Percentiles rank a stretch among this genome's conserved stretches.
phyloP scores from a whole-genome alignment of 2,329 filamentous ascomycete species.

The Ophiostoma australiae region DNA sequence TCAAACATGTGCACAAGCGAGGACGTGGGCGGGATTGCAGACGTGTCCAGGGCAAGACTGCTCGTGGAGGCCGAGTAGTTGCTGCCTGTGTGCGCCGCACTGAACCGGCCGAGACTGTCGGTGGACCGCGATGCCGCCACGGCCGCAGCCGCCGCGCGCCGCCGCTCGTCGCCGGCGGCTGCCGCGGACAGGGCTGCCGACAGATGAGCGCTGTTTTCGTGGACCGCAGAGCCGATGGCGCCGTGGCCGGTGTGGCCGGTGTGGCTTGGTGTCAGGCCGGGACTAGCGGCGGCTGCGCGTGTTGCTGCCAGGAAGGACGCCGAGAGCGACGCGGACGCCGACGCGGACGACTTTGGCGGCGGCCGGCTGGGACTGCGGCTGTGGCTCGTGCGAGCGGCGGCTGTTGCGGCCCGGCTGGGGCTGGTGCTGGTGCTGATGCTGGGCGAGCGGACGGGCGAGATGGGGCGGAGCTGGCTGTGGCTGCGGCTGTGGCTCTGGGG shows the following conservation, averaged over 20 bases:
- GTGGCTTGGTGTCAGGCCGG: conserved; percentile 39
- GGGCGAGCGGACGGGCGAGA: neutral
- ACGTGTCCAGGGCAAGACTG: conserved; percentile 41
- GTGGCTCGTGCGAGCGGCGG: conserved; percentile 18
- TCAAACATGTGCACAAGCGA: conserved; percentile 68
- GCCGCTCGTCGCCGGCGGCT: conserved; percentile 15
- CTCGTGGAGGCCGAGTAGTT: neutral
- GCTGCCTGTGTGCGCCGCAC: conserved; percentile 3
- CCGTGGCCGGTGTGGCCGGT: conserved; percentile 30
- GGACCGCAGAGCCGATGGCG: too few relatives aligned
- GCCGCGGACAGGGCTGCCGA: conserved; percentile 23
- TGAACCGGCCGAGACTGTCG: conserved; percentile 9
- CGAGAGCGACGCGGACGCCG: conserved; percentile 31
- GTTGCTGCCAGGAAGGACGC: conserved; percentile 59
- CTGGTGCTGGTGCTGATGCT: neutral
- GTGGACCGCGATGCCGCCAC: neutral
- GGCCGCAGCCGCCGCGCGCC: neutral
- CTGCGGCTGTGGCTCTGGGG: neutral
- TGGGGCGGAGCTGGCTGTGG: neutral
- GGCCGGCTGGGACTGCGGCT: conserved; percentile 19
- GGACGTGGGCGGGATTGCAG: conserved; percentile 56
- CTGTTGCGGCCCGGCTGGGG: neutral
- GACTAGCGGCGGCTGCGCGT: conserved; percentile 55
- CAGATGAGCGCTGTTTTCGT: neutral
- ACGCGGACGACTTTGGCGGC: neutral